Conservation (phyloP, 768 basidiomycete genomes). For the Trametes cingulata region DNA sequence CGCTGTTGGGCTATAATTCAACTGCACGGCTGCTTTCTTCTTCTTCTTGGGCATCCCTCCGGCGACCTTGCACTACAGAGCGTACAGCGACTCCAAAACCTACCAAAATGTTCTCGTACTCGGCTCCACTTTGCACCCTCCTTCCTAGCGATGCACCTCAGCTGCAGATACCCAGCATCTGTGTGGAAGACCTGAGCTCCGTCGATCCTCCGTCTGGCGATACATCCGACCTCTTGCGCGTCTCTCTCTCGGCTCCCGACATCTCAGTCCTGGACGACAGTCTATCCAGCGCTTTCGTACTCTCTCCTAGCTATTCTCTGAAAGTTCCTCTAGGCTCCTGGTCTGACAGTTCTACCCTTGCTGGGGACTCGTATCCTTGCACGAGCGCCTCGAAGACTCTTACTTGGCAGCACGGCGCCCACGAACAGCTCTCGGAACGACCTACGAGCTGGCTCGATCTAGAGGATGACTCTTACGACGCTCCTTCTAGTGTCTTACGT, state of each 20-base stretch:
- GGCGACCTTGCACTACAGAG: no score
- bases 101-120: neutral
- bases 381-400: neutral
- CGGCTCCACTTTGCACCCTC: neutral
- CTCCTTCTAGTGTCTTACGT: neutral
- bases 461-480: neutral
- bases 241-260: neutral
- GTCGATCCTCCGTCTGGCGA: neutral
- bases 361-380: neutral
- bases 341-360: neutral
- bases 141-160: neutral
- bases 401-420: neutral
- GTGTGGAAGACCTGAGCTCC: neutral
- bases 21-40: no score
- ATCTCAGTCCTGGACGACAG: neutral
- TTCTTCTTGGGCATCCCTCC: no score
- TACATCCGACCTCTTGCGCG: neutral
- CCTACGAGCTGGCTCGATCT: constrained; percentile 12
- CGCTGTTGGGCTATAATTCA: no score
- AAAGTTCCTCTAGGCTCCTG: neutral
- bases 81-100: neutral
- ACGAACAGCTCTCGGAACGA: neutral
- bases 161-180: neutral
- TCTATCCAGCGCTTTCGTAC: neutral
- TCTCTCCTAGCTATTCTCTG: neutral